Evolutionary conservation across 257 asterid genomes (phyloP), one percentile per base, ranked within the genome.

Genomic region (Datura wrightii): DNA sequence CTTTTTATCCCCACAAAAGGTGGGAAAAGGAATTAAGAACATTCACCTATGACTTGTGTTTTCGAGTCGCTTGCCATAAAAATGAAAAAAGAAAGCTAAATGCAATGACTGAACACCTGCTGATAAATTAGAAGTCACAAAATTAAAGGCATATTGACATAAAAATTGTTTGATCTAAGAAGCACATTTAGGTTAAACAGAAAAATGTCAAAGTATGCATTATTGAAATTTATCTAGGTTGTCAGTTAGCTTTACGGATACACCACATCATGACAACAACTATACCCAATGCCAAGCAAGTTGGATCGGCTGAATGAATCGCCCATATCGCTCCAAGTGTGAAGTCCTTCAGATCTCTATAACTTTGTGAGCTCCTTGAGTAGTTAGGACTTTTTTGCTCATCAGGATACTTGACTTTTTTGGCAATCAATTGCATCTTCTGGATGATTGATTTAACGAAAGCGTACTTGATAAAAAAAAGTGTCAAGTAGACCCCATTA

Each of bases 281-380:
- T 6, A 24, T 24, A 11, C 62, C 62, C 62, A 31, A 76, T 31
- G 8, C n/a, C 62, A 31, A 76, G 63, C 14, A 52, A 76, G 19
- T 76, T 50, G 79, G 60, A 24, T 24, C 24, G 4, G 60, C 24
- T 74, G n/a, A 48, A 74, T 74, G 41, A 19, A 74, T 50, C 8
- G 0, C 4, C 13, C 4, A 74, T 74, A 50, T 50, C 39, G 44
- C 19, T 24, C 24, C 2, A 76, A 24, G 24, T 74, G 81, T 74
- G 24, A 74, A 69, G 15, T 39, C 14, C 52, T 69, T 37, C 8
- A 39, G 31, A 69, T 39, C 78, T 39, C 52, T 15, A 67, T 3
- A 37, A 37, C 76, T 67, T 67, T 67, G 50, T 67, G 13, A 67
- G 50, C 76, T 67, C 76, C 50, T 67, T 67, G 76, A 67, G 19